These are phyloP conservation scores for Jatropha curcas DNA, from an alignment of 345 rosid genomes.

Conservation along the genomic window DNA sequence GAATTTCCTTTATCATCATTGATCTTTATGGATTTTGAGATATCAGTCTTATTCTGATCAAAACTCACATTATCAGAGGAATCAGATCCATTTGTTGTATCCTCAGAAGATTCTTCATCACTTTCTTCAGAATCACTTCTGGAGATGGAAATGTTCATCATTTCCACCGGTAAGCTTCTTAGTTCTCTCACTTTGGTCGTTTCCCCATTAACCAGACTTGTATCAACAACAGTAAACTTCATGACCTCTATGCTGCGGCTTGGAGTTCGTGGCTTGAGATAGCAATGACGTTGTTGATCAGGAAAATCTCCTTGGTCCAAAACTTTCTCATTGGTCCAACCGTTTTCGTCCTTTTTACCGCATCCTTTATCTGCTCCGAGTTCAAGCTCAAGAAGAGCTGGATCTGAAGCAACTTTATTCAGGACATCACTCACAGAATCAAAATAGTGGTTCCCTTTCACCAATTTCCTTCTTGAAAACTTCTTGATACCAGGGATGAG, in stretches of 20 bases:
- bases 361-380: slow-evolving; percentile 32
- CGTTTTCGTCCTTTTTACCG: slow-evolving; percentile 35
- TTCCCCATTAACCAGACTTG: slow-evolving; percentile 39
- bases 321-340: slow-evolving; percentile 25
- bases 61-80: slow-evolving; percentile 24
- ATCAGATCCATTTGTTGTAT: slow-evolving; percentile 31
- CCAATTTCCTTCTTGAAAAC: slow-evolving; percentile 52
- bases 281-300: slow-evolving; percentile 28
- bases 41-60: slow-evolving; percentile 27
- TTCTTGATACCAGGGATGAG: slow-evolving; percentile 48
- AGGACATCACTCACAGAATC: slow-evolving; percentile 71
- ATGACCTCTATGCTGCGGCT: slow-evolving; percentile 28
- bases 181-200: slow-evolving; percentile 42
- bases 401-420: slow-evolving; percentile 62
- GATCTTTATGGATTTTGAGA: slow-evolving; percentile 22
- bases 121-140: slow-evolving; percentile 37
- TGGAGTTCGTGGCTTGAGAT: slow-evolving; percentile 64
- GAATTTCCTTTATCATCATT: slow-evolving; percentile 15
- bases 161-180: slow-evolving; percentile 42
- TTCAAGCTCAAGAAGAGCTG: slow-evolving; percentile 61
- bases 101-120: slow-evolving; percentile 31
- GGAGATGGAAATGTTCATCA: slow-evolving; percentile 17
- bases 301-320: slow-evolving; percentile 22
- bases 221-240: slow-evolving; percentile 62
- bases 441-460: slow-evolving; percentile 57